Percentiles rank a stretch among this genome's conserved stretches.
Evolutionary conservation across 805 yeast species (phyloP).

Genomic region (Kuraishia piskuri): DNA sequence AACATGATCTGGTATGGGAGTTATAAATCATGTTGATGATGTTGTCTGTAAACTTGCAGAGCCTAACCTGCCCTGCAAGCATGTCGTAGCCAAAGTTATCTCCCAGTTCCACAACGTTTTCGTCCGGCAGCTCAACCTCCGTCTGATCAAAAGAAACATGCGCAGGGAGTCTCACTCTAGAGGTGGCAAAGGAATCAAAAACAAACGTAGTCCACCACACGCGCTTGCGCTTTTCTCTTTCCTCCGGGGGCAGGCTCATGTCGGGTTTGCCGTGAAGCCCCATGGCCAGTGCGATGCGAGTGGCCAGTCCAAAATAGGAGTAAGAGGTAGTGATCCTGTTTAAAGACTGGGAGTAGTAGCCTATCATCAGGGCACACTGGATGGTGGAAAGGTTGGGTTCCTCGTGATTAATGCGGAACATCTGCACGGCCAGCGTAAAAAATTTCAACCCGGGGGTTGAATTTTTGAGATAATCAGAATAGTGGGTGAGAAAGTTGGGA

Average conservation of each 20-base stretch:
- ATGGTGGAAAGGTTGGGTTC: conserved; percentile 22
- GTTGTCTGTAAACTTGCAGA: conserved; percentile 19
- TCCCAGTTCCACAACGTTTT: conserved; percentile 14
- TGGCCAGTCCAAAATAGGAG: conserved; percentile 25
- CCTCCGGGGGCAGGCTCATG: conserved; percentile 8
- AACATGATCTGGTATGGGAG: conserved; percentile 15
- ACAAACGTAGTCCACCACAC: conserved; percentile 32
- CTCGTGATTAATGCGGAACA: conserved; percentile 19
- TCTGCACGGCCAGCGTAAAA: conserved; percentile 17
- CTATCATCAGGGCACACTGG: conserved; percentile 25
- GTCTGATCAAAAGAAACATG: conserved; percentile 24
- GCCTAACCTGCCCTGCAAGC: conserved; percentile 18
- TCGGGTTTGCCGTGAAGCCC: conserved; percentile 22
- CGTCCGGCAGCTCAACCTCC: conserved; percentile 18
- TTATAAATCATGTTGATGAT: conserved; percentile 25
- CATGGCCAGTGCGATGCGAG: conserved; percentile 20
- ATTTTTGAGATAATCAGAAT: conserved; percentile 6
- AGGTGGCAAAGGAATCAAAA: conserved; percentile 27
- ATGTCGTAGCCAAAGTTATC: conserved; percentile 23
- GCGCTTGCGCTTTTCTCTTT: conserved; percentile 23
- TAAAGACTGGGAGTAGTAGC: conserved; percentile 25
- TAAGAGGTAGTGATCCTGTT: conserved; percentile 27
- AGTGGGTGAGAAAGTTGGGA: background rate
- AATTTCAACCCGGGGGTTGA: conserved; percentile 22
- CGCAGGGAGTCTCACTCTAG: conserved; percentile 27